Evolutionary conservation across 768 basidiomycete species (phyloP).

Genomic region (Lyophyllum atratum): DNA sequence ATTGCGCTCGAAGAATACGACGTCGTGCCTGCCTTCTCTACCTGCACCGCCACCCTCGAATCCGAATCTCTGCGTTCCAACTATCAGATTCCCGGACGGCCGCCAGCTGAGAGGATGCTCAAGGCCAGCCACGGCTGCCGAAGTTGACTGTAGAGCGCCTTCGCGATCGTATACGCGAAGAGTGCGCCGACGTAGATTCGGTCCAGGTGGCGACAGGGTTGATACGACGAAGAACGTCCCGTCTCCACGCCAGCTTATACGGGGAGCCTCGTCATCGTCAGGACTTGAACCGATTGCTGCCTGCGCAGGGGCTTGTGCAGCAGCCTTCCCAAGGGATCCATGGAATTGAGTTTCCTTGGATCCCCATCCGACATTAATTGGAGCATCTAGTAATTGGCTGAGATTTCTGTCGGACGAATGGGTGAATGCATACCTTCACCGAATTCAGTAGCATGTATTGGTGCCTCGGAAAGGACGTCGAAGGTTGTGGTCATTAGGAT

Average conservation of each 20-base stretch:
- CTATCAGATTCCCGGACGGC: slow-evolving; percentile 87
- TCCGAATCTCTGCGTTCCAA: slow-evolving; percentile 79
- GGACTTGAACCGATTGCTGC: slow-evolving; percentile 53
- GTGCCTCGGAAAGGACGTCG: slow-evolving; percentile 82
- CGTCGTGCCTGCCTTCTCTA: slow-evolving; percentile 71
- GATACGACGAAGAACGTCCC: slow-evolving; percentile 88
- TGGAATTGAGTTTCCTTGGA: slow-evolving; percentile 97
- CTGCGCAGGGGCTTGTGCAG: slow-evolving; percentile 56
- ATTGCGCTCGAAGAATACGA: slow-evolving; percentile 95
- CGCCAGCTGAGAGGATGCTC: slow-evolving; percentile 84
- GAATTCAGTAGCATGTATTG: slow-evolving; percentile 72
- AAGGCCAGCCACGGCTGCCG: slow-evolving; percentile 80
- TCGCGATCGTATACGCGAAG: slow-evolving; percentile 79
- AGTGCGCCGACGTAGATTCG: slow-evolving; percentile 46
- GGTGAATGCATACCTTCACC: slow-evolving; percentile 66
- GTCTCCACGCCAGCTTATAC: slow-evolving; percentile 94
- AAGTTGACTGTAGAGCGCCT: slow-evolving; percentile 77
- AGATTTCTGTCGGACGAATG: neutral
- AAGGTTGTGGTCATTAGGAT: slow-evolving; percentile 89
- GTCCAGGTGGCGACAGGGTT: slow-evolving; percentile 51
- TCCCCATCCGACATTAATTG: slow-evolving; percentile 98
- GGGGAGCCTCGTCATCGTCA: slow-evolving; percentile 69
- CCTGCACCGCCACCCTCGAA: slow-evolving; percentile 70
- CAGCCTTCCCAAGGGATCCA: slow-evolving; percentile 88
- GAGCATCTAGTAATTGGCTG: slow-evolving; percentile 57